These are phyloP conservation scores for Pleomassaria siparia DNA, from an alignment of 2,329 filamentous ascomycete genomes.

Conservation along the genomic window DNA sequence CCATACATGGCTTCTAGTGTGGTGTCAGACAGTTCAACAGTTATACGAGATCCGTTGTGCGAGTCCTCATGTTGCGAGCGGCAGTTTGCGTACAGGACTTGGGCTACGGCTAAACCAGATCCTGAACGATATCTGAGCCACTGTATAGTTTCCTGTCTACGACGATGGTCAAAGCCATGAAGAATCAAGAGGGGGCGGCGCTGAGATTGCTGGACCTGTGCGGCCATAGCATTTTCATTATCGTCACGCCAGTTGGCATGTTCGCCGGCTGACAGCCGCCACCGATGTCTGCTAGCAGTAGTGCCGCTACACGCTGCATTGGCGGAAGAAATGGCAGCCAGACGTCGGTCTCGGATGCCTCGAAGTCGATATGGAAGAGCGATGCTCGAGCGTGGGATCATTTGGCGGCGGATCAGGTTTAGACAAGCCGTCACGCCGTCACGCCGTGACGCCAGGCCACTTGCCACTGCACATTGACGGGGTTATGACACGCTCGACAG, in stretches of 20 bases:
- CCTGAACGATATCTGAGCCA: constrained; percentile 10
- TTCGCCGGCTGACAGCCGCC: constrained; percentile 26
- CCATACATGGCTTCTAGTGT: constrained; percentile 18
- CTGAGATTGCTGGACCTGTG: constrained; percentile 10
- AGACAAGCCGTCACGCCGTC: no score
- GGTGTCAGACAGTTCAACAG: constrained; percentile 28
- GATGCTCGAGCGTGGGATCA: constrained; percentile 4
- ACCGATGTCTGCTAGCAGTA: constrained; percentile 19
- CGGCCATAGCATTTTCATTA: constrained; percentile 9
- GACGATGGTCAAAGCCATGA: not conserved
- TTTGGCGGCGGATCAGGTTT: constrained; percentile 7
- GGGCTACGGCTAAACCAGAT: constrained; percentile 16
- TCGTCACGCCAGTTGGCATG: constrained; percentile 12
- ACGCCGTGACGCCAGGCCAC: constrained; percentile 9
- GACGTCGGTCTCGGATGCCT: constrained; percentile 1
- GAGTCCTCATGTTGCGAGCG: constrained; percentile 25
- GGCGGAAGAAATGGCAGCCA: not conserved
- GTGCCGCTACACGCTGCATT: constrained; percentile 11
- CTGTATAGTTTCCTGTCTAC: constrained; percentile 2
- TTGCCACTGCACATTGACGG: constrained; percentile 10
- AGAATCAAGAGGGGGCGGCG: constrained; percentile 3
- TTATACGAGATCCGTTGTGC: constrained; percentile 34
- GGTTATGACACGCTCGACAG: constrained; percentile 1
- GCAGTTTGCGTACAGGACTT: constrained; percentile 15
- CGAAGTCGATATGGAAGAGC: constrained; percentile 5